These are phyloP conservation scores for Capsicum baccatum DNA, from an alignment of 257 asterid genomes.

Conservation along the genomic window DNA sequence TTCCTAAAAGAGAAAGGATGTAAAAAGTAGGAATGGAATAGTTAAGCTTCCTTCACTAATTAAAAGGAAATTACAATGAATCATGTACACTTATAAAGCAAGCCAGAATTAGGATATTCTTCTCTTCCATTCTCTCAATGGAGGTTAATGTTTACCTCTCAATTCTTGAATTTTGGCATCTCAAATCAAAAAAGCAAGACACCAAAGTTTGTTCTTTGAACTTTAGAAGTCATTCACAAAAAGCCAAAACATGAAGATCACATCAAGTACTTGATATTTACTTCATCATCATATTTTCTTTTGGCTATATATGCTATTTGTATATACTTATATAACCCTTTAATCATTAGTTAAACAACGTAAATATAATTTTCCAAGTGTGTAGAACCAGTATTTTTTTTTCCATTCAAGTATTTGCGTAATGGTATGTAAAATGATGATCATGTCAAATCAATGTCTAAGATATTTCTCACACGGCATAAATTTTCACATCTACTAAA, in stretches of 20 bases:
- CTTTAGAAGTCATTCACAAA: background rate
- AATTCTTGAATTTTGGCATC: constrained; percentile 21
- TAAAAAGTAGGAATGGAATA: background rate
- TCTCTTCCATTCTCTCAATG: background rate
- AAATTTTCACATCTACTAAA: background rate
- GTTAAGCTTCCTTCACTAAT: background rate
- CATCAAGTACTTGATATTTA: background rate
- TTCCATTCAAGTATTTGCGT: background rate
- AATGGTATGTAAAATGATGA: background rate
- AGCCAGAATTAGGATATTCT: background rate
- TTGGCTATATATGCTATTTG: background rate
- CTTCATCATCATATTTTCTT: background rate
- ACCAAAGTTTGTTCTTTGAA: background rate
- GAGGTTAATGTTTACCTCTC: background rate
- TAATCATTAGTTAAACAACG: background rate
- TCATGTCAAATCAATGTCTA: background rate
- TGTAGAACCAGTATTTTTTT: background rate
- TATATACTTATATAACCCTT: background rate
- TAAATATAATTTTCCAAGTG: background rate
- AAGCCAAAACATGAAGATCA: background rate
- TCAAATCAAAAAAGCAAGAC: background rate
- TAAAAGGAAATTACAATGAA: background rate
- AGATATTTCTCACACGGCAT: background rate
- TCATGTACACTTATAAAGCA: background rate
- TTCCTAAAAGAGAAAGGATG: background rate